These are phyloP conservation scores for Plectosphaerella sp. DNA, from an alignment of 2,329 filamentous ascomycete genomes.

Conservation along the genomic window DNA sequence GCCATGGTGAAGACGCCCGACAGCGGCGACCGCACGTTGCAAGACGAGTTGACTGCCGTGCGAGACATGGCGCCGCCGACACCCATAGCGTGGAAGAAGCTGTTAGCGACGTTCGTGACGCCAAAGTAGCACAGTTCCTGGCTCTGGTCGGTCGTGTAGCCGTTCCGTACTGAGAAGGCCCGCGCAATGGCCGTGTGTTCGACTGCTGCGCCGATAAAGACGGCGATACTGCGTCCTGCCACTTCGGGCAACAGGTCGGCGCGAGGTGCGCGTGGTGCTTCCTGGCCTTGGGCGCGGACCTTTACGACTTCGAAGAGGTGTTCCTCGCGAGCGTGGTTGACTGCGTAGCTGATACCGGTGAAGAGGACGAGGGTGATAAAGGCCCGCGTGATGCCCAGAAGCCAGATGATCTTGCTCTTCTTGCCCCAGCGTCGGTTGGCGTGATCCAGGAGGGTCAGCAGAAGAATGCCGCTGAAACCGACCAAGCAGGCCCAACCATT, in stretches of 20 bases:
- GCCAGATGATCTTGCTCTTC: conserved; percentile 52
- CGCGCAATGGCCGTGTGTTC: conserved; percentile 63
- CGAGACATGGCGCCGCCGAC: conserved; percentile 63
- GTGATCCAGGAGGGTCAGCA: conserved; percentile 53
- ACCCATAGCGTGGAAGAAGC: conserved; percentile 60
- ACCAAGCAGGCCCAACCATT: conserved; percentile 42
- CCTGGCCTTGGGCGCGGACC: conserved; percentile 51
- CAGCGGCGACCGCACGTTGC: conserved; percentile 56
- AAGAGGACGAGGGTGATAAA: conserved; percentile 57
- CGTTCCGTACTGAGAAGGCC: conserved; percentile 57
- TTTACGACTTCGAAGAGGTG: conserved; percentile 56
- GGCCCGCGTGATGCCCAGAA: conserved; percentile 55
- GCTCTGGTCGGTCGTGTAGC: conserved; percentile 59
- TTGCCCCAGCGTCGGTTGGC: conserved; percentile 55
- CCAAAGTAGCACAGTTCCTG: conserved; percentile 64
- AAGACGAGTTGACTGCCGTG: conserved; percentile 63
- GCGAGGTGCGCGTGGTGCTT: conserved; percentile 42
- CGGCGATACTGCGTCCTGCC: conserved; percentile 49
- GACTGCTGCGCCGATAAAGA: conserved; percentile 56
- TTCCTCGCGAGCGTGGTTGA: conserved; percentile 48
- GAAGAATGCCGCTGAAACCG: conserved; percentile 51
- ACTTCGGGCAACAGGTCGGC: conserved; percentile 46
- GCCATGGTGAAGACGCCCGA: conserved; percentile 57
- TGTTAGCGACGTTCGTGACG: conserved; percentile 58
- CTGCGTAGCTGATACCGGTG: conserved; percentile 58